Evolutionary conservation across 108 stramenopile species (phyloP).

Genomic region (Asterionellopsis glacialis): DNA sequence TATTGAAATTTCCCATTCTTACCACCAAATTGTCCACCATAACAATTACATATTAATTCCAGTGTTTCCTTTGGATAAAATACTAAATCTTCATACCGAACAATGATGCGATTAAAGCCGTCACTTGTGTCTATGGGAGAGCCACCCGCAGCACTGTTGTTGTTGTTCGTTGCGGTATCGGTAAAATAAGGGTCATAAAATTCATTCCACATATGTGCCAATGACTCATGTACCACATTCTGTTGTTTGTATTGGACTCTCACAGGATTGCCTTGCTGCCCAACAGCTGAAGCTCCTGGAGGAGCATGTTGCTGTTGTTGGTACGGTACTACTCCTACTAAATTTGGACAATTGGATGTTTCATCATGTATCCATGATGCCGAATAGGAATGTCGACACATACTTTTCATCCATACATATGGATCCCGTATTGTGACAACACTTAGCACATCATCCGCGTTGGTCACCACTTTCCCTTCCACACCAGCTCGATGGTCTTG

Average conservation of each 20-base stretch:
- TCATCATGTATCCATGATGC: slow-evolving; percentile 27
- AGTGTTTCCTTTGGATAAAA: slow-evolving; percentile 27
- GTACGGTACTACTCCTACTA: slow-evolving; percentile 18
- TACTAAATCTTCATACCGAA: slow-evolving; percentile 50
- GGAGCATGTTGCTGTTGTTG: slow-evolving; percentile 33
- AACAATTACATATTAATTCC: slow-evolving; percentile 12
- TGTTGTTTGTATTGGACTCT: slow-evolving; percentile 9
- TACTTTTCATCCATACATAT: slow-evolving; percentile 77
- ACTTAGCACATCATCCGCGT: slow-evolving; percentile 48
- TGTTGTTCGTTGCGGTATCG: not conserved
- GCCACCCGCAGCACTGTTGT: too few species aligned
- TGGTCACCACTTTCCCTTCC: slow-evolving; percentile 24
- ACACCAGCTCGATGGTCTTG: slow-evolving; percentile 8
- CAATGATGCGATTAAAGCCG: slow-evolving; percentile 18
- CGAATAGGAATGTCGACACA: slow-evolving; percentile 64
- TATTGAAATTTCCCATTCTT: slow-evolving; percentile 3
- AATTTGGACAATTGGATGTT: slow-evolving; percentile 38
- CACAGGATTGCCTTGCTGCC: slow-evolving; percentile 1
- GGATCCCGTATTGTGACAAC: slow-evolving; percentile 85
- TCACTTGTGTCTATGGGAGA: too few species aligned
- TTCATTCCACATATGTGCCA: slow-evolving; percentile 40
- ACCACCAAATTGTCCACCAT: slow-evolving; percentile 12
- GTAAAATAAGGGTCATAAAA: slow-evolving; percentile 34
- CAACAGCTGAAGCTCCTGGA: not conserved
- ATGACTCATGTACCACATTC: slow-evolving; percentile 8